phyloP scores from a whole-genome alignment of 805 yeast genomes.

The Scheffersomyces ergatensis region DNA sequence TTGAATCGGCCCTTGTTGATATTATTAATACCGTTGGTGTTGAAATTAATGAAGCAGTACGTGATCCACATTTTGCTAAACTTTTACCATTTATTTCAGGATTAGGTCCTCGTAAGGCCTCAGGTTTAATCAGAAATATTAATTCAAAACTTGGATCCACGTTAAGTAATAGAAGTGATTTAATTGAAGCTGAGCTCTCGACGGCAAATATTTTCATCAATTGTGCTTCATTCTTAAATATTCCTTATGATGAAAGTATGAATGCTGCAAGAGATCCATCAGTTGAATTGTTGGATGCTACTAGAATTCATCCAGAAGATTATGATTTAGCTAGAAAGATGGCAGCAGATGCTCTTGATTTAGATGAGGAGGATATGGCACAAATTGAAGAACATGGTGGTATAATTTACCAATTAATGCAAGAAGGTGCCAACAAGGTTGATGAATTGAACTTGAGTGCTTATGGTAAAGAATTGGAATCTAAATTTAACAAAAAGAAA shows the following conservation, averaged over 20 bases:
- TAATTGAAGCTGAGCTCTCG: conserved; percentile 76
- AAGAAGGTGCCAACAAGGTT: conserved; percentile 69
- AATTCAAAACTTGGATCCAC: conserved; percentile 62
- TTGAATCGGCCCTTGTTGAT: conserved; percentile 85
- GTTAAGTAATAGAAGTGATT: conserved; percentile 68
- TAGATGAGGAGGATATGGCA: conserved; percentile 89
- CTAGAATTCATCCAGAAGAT: conserved; percentile 97
- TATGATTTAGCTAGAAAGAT: conserved; percentile 93
- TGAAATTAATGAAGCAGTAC: conserved; percentile 85
- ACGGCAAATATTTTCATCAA: conserved; percentile 84
- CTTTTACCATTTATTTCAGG: conserved; percentile 82
- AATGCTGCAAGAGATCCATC: conserved; percentile 56
- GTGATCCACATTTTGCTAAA: conserved; percentile 69
- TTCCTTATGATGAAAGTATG: conserved; percentile 61
- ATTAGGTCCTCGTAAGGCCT: conserved; percentile 92
- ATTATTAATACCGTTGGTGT: conserved; percentile 89
- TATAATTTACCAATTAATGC: conserved; percentile 69
- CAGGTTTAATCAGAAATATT: conserved; percentile 79
- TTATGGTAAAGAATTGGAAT: conserved; percentile 85
- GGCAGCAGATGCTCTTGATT: conserved; percentile 97
- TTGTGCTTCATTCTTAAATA: conserved; percentile 84
- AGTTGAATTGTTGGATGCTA: conserved; percentile 83
- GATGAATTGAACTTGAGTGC: conserved; percentile 88
- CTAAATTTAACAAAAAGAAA: conserved; percentile 67
- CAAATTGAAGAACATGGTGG: conserved; percentile 81